Evolutionary conservation across 2,329 filamentous ascomycete species (phyloP).

Genomic region (Stemphylium beticola): DNA sequence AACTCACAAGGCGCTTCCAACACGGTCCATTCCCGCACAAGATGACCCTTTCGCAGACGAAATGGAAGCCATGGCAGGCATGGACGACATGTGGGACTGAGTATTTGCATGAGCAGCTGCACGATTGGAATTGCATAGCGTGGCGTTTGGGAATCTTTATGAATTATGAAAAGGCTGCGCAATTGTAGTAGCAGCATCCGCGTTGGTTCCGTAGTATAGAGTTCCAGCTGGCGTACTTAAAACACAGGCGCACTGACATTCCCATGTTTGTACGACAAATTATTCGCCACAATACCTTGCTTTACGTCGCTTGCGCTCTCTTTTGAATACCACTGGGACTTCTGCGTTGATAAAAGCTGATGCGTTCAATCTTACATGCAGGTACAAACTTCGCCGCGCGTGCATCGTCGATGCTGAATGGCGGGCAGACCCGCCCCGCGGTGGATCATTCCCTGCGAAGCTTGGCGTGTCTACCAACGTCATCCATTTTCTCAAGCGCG

Average conservation of each 20-base stretch:
- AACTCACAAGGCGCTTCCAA: constrained; percentile 14
- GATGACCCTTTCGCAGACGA: constrained; percentile 49
- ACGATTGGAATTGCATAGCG: constrained; percentile 26
- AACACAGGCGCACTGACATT: too few relatives aligned
- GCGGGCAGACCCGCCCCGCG: constrained; percentile 16
- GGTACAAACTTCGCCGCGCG: background rate
- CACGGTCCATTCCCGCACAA: constrained; percentile 15
- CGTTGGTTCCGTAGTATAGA: background rate
- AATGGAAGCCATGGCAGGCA: constrained; percentile 49
- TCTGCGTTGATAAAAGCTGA: background rate
- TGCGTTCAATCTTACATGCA: background rate
- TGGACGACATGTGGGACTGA: constrained; percentile 45
- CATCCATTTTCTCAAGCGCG: constrained; percentile 24
- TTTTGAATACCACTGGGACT: too few relatives aligned
- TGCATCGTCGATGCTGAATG: background rate
- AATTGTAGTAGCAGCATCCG: background rate
- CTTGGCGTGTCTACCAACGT: constrained; percentile 27
- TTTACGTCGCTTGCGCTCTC: too few relatives aligned
- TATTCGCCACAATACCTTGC: too few relatives aligned
- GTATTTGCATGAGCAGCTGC: background rate
- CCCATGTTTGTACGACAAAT: too few relatives aligned
- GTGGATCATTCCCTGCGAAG: constrained; percentile 16
- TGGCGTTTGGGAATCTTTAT: constrained; percentile 23
- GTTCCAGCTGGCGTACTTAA: too few relatives aligned
- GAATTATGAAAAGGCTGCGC: background rate